Conservation (phyloP, 306 rosid genomes). For the Pterocarpus santalinus region DNA sequence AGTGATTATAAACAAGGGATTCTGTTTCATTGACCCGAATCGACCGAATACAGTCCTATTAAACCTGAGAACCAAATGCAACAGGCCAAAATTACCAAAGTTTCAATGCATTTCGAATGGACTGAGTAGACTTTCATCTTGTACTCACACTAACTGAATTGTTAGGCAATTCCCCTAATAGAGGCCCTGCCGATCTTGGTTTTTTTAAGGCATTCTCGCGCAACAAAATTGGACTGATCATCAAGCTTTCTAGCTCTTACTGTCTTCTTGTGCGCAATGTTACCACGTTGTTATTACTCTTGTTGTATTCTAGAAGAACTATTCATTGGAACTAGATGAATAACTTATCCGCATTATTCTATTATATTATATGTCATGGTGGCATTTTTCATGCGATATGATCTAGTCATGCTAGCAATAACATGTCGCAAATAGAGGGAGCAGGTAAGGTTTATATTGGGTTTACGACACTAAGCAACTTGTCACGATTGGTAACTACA, state of each 20-base stretch:
- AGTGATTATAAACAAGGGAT: background rate
- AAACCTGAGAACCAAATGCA: background rate
- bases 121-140: background rate
- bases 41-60: background rate
- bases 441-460: background rate
- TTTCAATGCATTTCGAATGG: background rate
- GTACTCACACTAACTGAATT: background rate
- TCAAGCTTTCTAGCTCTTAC: background rate
- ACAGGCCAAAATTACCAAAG: background rate
- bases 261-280: background rate
- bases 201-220: background rate
- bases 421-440: background rate
- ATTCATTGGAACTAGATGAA: background rate
- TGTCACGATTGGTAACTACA: conserved; percentile 43
- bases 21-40: background rate
- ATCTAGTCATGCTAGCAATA: no score
- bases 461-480: background rate
- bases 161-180: background rate
- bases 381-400: background rate
- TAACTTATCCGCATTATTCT: background rate
- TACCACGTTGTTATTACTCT: background rate
- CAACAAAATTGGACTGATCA: background rate
- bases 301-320: background rate
- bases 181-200: background rate
- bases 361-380: background rate